phyloP scores from a whole-genome alignment of 1,284 basidiomycete species.

The Ustanciosporium gigantosporum region DNA sequence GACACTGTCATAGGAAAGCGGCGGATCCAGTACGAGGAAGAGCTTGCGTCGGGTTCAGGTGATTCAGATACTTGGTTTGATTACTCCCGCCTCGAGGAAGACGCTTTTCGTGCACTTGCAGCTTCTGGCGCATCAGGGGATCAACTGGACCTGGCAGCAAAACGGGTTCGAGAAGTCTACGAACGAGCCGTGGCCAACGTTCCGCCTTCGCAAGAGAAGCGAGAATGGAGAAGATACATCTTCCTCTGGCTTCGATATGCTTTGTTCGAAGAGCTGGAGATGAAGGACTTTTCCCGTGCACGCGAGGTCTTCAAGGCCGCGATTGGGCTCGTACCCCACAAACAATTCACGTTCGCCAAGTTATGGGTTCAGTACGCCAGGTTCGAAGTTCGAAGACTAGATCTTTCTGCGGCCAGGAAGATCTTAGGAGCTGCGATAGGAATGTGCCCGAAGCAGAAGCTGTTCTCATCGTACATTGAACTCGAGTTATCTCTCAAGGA shows the following conservation, averaged over 20 bases:
- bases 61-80: conserved; percentile 99
- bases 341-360: conserved; percentile 95
- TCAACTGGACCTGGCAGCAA: conserved; percentile 26
- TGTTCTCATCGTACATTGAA: conserved; percentile 56
- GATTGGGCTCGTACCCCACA: conserved; percentile 86
- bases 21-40: conserved; percentile 82
- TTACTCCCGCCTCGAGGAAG: conserved; percentile 89
- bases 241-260: conserved; percentile 97
- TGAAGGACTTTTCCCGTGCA: conserved; percentile 81
- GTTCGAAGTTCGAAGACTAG: conserved; percentile 85
- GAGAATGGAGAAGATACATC: conserved; percentile 81
- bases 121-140: conserved; percentile 31
- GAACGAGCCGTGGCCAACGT: conserved; percentile 95
- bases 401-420: conserved; percentile 83
- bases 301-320: conserved; percentile 92
- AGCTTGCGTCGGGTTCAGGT: conserved; percentile 64
- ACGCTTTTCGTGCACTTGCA: conserved; percentile 70
- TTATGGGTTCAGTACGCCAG: conserved; percentile 75
- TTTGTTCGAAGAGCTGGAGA: conserved; percentile 93
- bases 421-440: conserved; percentile 88
- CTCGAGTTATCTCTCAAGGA: conserved; percentile 65
- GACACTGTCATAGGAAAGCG: conserved; percentile 93
- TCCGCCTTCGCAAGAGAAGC: conserved; percentile 81
- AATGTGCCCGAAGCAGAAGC: conserved; percentile 86
- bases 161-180: conserved; percentile 85